Evolutionary conservation across 257 asterid species (phyloP).

Genomic region (Jasminum sambac): DNA sequence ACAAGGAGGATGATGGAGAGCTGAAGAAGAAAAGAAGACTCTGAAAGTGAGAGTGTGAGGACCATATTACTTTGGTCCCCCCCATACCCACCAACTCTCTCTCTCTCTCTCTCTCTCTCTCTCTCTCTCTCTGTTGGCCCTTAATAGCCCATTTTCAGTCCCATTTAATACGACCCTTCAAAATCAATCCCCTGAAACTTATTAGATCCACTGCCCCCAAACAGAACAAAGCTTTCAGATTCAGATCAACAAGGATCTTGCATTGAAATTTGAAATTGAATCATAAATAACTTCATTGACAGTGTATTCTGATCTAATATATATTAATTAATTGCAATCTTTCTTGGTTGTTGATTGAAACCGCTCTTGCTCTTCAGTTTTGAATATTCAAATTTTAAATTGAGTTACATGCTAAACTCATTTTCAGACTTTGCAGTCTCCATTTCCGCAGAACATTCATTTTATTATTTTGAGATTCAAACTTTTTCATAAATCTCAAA

Average conservation of each 20-base stretch:
- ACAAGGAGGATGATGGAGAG: no score
- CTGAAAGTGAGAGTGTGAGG: no score
- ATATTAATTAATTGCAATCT: no score
- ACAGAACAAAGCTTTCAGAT: slow-evolving; percentile 47
- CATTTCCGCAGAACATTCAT: no score
- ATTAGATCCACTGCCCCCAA: slow-evolving; percentile 36
- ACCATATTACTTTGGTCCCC: slow-evolving; percentile 28
- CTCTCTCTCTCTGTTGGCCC: slow-evolving; percentile 15
- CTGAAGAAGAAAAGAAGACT: no score
- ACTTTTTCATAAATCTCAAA: not conserved
- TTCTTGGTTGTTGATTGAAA: not conserved
- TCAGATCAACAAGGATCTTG: slow-evolving; percentile 32
- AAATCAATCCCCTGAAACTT: slow-evolving; percentile 31
- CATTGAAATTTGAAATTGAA: not conserved
- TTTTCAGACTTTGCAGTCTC: no score
- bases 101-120: slow-evolving; percentile 19
- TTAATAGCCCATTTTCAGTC: slow-evolving; percentile 19
- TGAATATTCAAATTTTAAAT: not conserved
- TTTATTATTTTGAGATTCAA: no score
- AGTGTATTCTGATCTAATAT: not conserved
- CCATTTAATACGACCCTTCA: slow-evolving; percentile 39
- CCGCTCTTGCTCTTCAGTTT: not conserved
- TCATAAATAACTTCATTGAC: not conserved
- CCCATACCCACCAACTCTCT: no score
- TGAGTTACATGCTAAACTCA: not conserved